phyloP scores from a whole-genome alignment of 441 rosid species.

The Capsella rubella region DNA sequence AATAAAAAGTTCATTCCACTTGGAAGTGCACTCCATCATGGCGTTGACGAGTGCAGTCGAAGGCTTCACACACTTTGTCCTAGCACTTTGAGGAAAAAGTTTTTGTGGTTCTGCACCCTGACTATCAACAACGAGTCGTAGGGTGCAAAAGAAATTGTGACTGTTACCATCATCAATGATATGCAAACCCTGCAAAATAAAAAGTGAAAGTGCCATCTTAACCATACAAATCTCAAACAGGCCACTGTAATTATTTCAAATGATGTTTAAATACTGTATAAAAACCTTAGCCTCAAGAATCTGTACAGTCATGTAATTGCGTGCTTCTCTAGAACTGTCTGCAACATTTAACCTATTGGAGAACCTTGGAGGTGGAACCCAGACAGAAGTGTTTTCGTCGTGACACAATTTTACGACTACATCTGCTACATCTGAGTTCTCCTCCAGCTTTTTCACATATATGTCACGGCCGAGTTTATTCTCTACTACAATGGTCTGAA shows the following conservation, averaged over 20 bases:
- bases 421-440: slow-evolving; percentile 59
- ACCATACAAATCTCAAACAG: slow-evolving; percentile 13
- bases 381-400: slow-evolving; percentile 64
- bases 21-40: slow-evolving; percentile 61
- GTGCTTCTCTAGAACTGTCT: slow-evolving; percentile 85
- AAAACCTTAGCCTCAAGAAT: slow-evolving; percentile 96
- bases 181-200: slow-evolving; percentile 76
- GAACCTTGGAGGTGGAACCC: slow-evolving; percentile 99
- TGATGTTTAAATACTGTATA: slow-evolving; percentile 23
- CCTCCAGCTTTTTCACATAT: slow-evolving; percentile 79
- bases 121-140: slow-evolving; percentile 84
- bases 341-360: slow-evolving; percentile 85
- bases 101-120: slow-evolving; percentile 91
- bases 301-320: slow-evolving; percentile 74
- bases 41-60: slow-evolving; percentile 50
- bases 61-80: slow-evolving; percentile 97
- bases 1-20: slow-evolving; percentile 97
- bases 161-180: slow-evolving; percentile 90
- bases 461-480: slow-evolving; percentile 94
- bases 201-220: slow-evolving; percentile 29
- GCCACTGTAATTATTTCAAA: slow-evolving; percentile 15
- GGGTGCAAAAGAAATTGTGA: slow-evolving; percentile 89
- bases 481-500: slow-evolving; percentile 81
- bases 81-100: slow-evolving; percentile 97
- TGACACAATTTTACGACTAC: slow-evolving; percentile 65